Conservation (phyloP, 108 stramenopile genomes). For the Pseudonitzschia pungens region DNA sequence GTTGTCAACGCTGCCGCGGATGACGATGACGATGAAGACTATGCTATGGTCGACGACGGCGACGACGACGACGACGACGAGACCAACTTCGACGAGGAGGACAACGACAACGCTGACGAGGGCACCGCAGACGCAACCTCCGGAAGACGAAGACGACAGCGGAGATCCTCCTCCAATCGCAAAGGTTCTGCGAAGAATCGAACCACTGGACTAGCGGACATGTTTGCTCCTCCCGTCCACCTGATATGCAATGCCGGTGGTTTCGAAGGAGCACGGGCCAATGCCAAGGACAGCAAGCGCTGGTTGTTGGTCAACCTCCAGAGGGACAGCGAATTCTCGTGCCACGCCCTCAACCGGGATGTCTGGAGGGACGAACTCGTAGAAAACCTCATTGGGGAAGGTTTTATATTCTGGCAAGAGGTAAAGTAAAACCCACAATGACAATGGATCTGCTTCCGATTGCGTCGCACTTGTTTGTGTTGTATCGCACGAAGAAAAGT, state of each 20-base stretch:
- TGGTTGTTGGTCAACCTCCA: conserved; percentile 95
- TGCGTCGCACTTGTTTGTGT: no score
- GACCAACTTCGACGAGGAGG: conserved; percentile 17
- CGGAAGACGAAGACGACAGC: conserved; percentile 28
- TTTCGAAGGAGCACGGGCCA: conserved; percentile 79
- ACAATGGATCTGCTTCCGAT: no score
- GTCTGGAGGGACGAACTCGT: conserved; percentile 94
- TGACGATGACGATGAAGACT: conserved; percentile 29
- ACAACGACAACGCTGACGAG: conserved; percentile 24
- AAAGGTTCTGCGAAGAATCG: neutral
- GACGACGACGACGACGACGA: conserved; percentile 14
- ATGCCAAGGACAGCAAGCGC: conserved; percentile 81
- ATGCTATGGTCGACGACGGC: conserved; percentile 15
- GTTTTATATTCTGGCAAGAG: conserved; percentile 93
- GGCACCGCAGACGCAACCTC: conserved; percentile 17
- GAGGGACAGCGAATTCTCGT: conserved; percentile 81
- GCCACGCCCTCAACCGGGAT: conserved; percentile 95
- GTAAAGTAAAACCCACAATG: conserved; percentile 39
- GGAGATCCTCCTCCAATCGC: neutral
- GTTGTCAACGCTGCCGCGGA: conserved; percentile 50
- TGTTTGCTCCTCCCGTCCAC: conserved; percentile 79
- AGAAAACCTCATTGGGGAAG: conserved; percentile 89
- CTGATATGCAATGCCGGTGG: conserved; percentile 68
- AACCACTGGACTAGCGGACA: conserved; percentile 49
- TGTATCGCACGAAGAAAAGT: no score